phyloP scores from a whole-genome alignment of 768 basidiomycete species.

The Kondoa subrosea region DNA sequence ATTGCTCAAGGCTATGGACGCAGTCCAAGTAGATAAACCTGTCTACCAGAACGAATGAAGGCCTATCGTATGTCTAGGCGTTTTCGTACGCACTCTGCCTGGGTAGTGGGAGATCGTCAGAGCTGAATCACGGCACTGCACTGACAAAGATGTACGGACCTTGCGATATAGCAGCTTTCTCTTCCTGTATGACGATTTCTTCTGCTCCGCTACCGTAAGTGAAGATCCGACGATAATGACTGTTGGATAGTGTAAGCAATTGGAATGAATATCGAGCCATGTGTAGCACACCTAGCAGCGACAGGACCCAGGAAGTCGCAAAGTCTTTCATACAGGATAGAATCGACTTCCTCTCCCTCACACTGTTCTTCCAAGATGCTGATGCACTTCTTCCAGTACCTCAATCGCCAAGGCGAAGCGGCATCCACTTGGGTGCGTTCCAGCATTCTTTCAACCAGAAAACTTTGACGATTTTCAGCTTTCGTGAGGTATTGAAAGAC shows the following conservation, averaged over 20 bases:
- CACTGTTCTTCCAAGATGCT: background rate
- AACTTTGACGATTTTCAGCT: background rate
- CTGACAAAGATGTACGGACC: background rate
- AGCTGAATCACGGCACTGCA: too few species aligned
- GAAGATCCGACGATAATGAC: background rate
- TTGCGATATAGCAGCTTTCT: slow-evolving; percentile 11
- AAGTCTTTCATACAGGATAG: background rate
- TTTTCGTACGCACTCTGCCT: too few species aligned
- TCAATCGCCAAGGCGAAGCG: background rate
- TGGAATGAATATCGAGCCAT: too few species aligned
- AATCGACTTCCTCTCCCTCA: background rate
- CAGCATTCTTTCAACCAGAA: background rate
- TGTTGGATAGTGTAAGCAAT: too few species aligned
- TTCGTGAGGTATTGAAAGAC: background rate
- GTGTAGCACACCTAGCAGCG: background rate
- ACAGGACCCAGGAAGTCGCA: background rate
- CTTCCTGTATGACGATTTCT: background rate
- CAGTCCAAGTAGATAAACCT: slow-evolving; percentile 16
- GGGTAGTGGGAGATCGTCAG: too few species aligned
- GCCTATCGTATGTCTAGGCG: too few species aligned
- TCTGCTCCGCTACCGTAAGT: background rate
- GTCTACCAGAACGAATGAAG: too few species aligned
- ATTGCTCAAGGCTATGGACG: slow-evolving; percentile 11
- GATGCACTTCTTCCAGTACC: slow-evolving; percentile 13
- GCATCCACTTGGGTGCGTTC: background rate